phyloP scores from a whole-genome alignment of 768 basidiomycete genomes.

The Roridomyces roridus region DNA sequence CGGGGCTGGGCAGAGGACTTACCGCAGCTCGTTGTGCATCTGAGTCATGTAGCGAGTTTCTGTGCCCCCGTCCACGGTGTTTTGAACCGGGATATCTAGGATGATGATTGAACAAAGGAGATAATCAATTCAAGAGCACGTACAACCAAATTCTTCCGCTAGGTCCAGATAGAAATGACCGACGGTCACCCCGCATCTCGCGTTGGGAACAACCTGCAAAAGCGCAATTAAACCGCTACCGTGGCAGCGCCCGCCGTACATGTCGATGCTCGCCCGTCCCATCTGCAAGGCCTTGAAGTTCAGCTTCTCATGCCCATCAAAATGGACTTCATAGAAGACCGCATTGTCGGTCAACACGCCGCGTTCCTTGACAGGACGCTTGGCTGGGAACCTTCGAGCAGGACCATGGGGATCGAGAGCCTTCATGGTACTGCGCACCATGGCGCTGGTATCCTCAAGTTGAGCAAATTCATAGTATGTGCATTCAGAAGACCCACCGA shows the following conservation, averaged over 20 bases:
- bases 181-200: slow-evolving; percentile 19
- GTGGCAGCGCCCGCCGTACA: slow-evolving; percentile 30
- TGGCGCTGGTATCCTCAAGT: background rate
- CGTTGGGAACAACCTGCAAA: slow-evolving; percentile 26
- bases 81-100: slow-evolving; percentile 26
- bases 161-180: slow-evolving; percentile 31
- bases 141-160: slow-evolving; percentile 23
- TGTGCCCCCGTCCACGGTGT: slow-evolving; percentile 26
- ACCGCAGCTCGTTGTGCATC: slow-evolving; percentile 12
- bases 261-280: slow-evolving; percentile 27
- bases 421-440: background rate
- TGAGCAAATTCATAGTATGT: background rate
- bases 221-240: slow-evolving; percentile 20
- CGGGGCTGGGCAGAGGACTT: too few species aligned
- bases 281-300: slow-evolving; percentile 28
- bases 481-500: background rate
- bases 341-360: background rate
- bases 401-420: slow-evolving; percentile 1
- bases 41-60: slow-evolving; percentile 21
- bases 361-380: background rate
- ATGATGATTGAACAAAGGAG: background rate
- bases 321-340: slow-evolving; percentile 23
- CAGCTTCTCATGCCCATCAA: slow-evolving; percentile 36
- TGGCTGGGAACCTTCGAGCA: background rate
- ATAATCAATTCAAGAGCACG: background rate